Percentiles rank a stretch among this genome's conserved stretches.
Conservation (phyloP, 179 eudicot species). For the Sideroxylon spinosum region DNA sequence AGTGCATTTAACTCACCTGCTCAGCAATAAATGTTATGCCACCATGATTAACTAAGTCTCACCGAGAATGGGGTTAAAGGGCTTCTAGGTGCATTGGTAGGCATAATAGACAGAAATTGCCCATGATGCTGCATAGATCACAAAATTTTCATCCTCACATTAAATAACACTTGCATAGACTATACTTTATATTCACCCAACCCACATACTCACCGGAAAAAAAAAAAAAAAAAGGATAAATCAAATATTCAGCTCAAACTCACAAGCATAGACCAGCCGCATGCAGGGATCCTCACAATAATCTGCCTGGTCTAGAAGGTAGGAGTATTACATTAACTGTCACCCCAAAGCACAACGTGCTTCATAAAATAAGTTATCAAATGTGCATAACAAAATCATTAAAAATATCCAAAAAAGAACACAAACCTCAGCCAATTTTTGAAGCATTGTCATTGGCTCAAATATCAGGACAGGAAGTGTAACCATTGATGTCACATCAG, state of each 20-base stretch:
- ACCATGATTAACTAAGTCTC: conserved; percentile 75
- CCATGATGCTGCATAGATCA: conserved; percentile 63
- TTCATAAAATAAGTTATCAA: background rate
- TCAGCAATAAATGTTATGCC: conserved; percentile 70
- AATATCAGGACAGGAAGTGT: conserved; percentile 81
- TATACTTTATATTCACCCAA: background rate
- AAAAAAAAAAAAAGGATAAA: no score
- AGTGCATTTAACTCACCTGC: conserved; percentile 40
- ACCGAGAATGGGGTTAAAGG: conserved; percentile 88
- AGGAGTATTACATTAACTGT: conserved; percentile 76
- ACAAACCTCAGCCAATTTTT: conserved; percentile 90
- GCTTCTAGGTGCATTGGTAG: conserved; percentile 87
- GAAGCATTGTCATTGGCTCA: conserved; percentile 94
- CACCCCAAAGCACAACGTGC: conserved; percentile 17
- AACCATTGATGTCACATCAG: conserved; percentile 87
- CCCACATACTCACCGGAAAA: background rate
- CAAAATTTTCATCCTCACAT: background rate
- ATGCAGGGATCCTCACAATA: conserved; percentile 77
- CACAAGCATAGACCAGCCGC: conserved; percentile 80
- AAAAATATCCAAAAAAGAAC: background rate
- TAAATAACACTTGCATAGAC: background rate
- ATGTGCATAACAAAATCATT: background rate
- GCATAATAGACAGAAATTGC: conserved; percentile 74
- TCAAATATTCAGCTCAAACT: conserved; percentile 20
- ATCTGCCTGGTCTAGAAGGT: conserved; percentile 76